phyloP scores from a whole-genome alignment of 2,329 filamentous ascomycete species.

The Colletotrichum costaricense region DNA sequence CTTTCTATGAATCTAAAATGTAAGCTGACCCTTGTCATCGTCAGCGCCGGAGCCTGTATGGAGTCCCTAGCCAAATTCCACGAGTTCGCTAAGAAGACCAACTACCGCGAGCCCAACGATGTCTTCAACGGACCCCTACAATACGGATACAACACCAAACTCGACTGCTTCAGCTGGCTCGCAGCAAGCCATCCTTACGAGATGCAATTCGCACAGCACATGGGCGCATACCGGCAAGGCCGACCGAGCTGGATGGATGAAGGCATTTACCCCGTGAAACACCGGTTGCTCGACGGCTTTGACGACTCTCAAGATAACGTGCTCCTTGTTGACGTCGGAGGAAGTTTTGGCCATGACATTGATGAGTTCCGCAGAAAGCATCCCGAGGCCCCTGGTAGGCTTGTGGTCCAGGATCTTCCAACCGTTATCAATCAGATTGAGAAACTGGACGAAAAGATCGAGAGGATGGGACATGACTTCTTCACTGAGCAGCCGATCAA shows the following conservation, averaged over 20 bases:
- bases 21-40: not conserved
- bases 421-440: conserved; percentile 49
- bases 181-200: conserved; percentile 3
- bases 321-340: conserved; percentile 50
- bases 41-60: conserved; percentile 37
- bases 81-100: conserved; percentile 43
- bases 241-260: conserved; percentile 48
- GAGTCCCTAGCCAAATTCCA: conserved; percentile 39
- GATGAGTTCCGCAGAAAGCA: conserved; percentile 48
- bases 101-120: conserved; percentile 45
- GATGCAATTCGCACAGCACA: conserved; percentile 5
- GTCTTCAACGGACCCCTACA: conserved; percentile 44
- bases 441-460: conserved; percentile 44
- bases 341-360: conserved; percentile 49
- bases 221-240: conserved; percentile 49
- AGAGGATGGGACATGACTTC: conserved; percentile 57
- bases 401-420: conserved; percentile 61
- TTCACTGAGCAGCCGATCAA: conserved; percentile 58
- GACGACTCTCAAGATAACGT: conserved; percentile 37
- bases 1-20: too few species aligned
- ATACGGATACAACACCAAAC: conserved; percentile 45
- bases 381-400: conserved; percentile 42
- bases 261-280: conserved; percentile 45
- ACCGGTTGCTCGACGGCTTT: conserved; percentile 44
- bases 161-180: conserved; percentile 20